Evolutionary conservation across 2,329 filamentous ascomycete species (phyloP).

Genomic region (Stemphylium beticola): DNA sequence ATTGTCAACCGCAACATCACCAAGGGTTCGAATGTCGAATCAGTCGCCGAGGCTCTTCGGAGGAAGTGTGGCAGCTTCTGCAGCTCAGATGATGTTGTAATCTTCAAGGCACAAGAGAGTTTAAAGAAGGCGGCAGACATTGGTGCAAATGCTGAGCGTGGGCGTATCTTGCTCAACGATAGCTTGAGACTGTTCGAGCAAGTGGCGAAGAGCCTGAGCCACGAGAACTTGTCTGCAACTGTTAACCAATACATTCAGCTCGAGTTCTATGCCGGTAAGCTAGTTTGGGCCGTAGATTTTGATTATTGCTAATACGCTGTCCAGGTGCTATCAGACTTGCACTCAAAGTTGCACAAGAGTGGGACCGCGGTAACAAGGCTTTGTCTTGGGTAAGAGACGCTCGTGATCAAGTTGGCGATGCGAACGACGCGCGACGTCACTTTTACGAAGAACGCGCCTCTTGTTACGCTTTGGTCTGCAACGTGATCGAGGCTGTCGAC

Average conservation of each 20-base stretch:
- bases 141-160: constrained; percentile 74
- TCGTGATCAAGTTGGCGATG: constrained; percentile 71
- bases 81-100: constrained; percentile 93
- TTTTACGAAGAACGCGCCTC: constrained; percentile 74
- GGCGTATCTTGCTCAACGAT: constrained; percentile 82
- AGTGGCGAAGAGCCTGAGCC: constrained; percentile 81
- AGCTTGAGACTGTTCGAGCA: constrained; percentile 87
- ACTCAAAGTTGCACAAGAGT: constrained; percentile 80
- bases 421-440: constrained; percentile 69
- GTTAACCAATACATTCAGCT: constrained; percentile 79
- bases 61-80: constrained; percentile 96
- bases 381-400: constrained; percentile 87
- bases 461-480: constrained; percentile 88
- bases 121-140: constrained; percentile 86
- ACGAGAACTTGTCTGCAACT: constrained; percentile 78
- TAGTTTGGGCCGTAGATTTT: too few species aligned
- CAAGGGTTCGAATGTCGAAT: constrained; percentile 96
- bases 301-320: constrained; percentile 7
- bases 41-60: constrained; percentile 90
- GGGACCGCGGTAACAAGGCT: constrained; percentile 85
- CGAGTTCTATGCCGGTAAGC: constrained; percentile 79
- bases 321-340: constrained; percentile 81
- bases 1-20: constrained; percentile 98
- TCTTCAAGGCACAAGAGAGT: constrained; percentile 97
- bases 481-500: constrained; percentile 80